A percentile compares a stretch with the other conserved stretches of the same genome.
Evolutionary conservation across 768 basidiomycete species (phyloP).

Genomic region (Omphalotus guepiniiformis): DNA sequence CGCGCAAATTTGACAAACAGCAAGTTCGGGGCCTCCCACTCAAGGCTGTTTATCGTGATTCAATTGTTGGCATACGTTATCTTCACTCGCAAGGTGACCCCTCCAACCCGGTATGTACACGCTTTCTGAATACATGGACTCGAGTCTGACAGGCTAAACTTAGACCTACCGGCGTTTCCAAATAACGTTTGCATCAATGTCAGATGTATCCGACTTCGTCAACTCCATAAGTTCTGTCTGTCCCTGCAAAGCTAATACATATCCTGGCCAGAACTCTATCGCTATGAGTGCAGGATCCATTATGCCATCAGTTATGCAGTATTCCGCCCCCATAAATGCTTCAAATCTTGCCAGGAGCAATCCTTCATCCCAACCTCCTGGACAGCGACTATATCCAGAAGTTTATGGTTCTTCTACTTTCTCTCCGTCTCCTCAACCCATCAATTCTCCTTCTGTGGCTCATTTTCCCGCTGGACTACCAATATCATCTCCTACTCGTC

Average conservation of each 20-base stretch:
- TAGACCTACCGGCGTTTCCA: conserved; percentile 76
- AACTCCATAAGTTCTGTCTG: conserved; percentile 62
- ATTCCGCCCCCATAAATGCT: neutral
- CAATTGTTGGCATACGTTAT: conserved; percentile 72
- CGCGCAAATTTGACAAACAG: conserved; percentile 25
- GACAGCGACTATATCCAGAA: no score
- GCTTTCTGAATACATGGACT: conserved; percentile 5
- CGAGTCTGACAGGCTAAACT: no score
- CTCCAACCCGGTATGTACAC: neutral
- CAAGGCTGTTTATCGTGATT: conserved; percentile 75
- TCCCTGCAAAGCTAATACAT: conserved; percentile 64
- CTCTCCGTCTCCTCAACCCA: no score
- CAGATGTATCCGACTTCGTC: conserved; percentile 53
- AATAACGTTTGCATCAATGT: conserved; percentile 54
- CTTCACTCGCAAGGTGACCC: conserved; percentile 41
- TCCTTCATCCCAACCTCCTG: no score
- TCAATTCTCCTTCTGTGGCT: conserved; percentile 4
- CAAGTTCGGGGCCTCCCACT: conserved; percentile 58
- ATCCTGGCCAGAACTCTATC: conserved; percentile 14
- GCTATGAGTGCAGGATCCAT: neutral
- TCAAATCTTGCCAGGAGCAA: conserved; percentile 7
- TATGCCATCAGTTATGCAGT: neutral
- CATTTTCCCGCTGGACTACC: neutral
- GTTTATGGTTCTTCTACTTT: no score
- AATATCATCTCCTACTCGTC: conserved; percentile 13